Conservation (phyloP, 1,284 basidiomycete genomes). For the Trametes pubescens region DNA sequence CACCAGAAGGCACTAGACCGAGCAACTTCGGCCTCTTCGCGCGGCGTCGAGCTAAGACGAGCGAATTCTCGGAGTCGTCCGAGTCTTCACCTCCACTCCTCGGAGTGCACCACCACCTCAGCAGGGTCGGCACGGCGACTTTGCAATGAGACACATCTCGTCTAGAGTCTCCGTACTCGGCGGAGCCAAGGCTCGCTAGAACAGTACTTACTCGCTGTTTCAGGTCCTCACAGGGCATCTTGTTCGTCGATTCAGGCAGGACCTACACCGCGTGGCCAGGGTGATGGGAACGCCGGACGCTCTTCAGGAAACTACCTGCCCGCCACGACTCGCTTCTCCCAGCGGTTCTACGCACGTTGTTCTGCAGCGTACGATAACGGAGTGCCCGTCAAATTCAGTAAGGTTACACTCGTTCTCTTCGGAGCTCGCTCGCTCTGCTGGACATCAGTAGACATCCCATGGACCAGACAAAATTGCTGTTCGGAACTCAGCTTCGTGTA, state of each 20-base stretch:
- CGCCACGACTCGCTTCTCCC: neutral
- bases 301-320: neutral
- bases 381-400: neutral
- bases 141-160: too few relatives aligned
- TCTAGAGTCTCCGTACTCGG: too few relatives aligned
- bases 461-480: neutral
- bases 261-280: neutral
- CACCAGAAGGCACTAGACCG: too few relatives aligned
- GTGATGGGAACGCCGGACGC: neutral
- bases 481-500: neutral
- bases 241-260: neutral
- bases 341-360: neutral
- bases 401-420: neutral
- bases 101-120: too few relatives aligned
- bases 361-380: neutral
- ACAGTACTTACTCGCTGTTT: neutral
- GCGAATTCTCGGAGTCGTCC: too few relatives aligned
- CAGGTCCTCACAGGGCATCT: neutral
- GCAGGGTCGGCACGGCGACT: too few relatives aligned
- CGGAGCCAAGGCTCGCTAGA: too few relatives aligned
- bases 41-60: too few relatives aligned
- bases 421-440: neutral
- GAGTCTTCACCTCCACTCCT: too few relatives aligned
- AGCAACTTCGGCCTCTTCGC: too few relatives aligned
- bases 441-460: too few relatives aligned